Evolutionary conservation across 1,284 basidiomycete genomes (phyloP), one percentile per base, ranked within the genome.

Genomic region (Austroboletus novae-zelandiae): DNA sequence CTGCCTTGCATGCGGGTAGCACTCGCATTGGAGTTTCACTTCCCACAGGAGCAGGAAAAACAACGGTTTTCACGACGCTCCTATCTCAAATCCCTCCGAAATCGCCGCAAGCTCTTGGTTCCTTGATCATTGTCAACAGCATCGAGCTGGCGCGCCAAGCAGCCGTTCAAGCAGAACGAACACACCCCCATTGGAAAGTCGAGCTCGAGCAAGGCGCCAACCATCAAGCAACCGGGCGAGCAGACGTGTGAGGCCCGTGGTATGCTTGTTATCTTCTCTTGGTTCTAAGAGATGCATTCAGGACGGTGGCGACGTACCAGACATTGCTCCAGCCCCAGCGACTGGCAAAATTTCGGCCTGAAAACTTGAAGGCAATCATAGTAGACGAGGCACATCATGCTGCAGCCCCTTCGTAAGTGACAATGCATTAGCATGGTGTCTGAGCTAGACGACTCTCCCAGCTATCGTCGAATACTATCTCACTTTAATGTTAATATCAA

Each of bases 381-480:
- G 80, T 97, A 8, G 94, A 96, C 61, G 94, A 97, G 69, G 95
- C 96, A 0, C 96, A 99, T 64, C 96, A 98, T 70, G 89, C 95
- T 25, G 94, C 92, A 23, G 90, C 94, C 4, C 83, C 86, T 23
- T 94, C 93, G 86, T 93, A 69, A 54, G 86, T 23, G 54, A 5
- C 44, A 32, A 49, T 50, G 35, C 37, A 50, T 27, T 47, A 29
- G 32, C 5, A 25, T 35, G 45, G 11, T 29, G 43, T 20, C 14
- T 11, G 46, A 39, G 10, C 31, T 40, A 54, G 14, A 9, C 54
- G 34, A 44, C 36, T 36, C 35, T 34, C 6, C 34, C 51, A 91
- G 89, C 20, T 95, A 94, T 67, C 83, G 89, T 35, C 78, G 77
- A 34, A 80, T 96, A 51, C 72, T 96, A 14, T 81, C 89, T 2